Percentiles rank a stretch among this genome's conserved stretches.
phyloP scores from a whole-genome alignment of 176 grass and related monocot species.

The Guadua angustifolia region DNA sequence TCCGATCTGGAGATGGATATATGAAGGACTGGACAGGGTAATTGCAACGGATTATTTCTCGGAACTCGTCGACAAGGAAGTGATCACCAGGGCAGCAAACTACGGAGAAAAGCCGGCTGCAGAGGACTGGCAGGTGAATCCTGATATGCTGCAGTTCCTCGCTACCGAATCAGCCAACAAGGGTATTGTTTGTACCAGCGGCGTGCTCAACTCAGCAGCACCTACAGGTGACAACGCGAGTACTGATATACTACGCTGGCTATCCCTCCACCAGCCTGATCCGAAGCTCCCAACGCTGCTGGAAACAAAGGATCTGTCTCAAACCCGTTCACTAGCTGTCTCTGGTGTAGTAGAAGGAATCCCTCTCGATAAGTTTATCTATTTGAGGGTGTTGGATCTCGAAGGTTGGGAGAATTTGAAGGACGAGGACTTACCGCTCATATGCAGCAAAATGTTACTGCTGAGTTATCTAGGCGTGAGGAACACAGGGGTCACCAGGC shows the following conservation, averaged over 20 bases:
- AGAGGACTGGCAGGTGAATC: neutral
- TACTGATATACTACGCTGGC: neutral
- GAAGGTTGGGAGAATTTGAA: constrained; percentile 6
- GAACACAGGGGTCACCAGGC: neutral
- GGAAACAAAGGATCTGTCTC: neutral
- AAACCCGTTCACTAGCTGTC: neutral
- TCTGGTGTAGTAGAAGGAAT: neutral
- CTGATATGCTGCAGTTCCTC: neutral
- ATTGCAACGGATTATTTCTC: no score
- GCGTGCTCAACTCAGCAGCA: neutral
- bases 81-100: no score
- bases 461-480: neutral
- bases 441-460: neutral
- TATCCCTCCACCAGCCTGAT: neutral
- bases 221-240: neutral
- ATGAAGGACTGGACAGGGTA: no score
- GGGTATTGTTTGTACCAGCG: neutral
- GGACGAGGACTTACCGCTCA: neutral
- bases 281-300: neutral
- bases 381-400: neutral
- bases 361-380: neutral
- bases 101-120: no score
- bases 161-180: neutral
- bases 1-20: no score
- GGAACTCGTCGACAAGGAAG: no score